Evolutionary conservation across 139 green algal species (phyloP).

Genomic region (Asterochloris sp.): DNA sequence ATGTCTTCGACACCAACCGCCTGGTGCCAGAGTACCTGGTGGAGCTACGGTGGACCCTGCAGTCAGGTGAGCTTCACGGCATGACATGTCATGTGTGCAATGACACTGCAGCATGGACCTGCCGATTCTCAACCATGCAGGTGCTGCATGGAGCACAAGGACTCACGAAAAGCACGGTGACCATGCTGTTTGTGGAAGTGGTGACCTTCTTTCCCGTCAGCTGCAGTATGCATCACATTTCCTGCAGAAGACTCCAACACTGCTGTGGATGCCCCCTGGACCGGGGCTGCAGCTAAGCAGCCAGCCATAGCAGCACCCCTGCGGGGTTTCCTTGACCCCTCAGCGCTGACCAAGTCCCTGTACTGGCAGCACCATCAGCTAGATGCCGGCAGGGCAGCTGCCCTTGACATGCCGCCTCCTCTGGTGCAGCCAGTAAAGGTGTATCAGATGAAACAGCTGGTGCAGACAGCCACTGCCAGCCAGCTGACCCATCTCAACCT

Average conservation of each 20-base stretch:
- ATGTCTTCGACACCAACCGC: slow-evolving; percentile 52
- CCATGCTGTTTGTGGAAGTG: no score
- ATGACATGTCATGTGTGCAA: no score
- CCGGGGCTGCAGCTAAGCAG: not conserved
- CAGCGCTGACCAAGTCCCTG: slow-evolving; percentile 2
- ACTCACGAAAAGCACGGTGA: no score
- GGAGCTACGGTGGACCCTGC: slow-evolving; percentile 49
- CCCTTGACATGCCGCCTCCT: slow-evolving; percentile 4
- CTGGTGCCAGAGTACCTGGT: slow-evolving; percentile 77
- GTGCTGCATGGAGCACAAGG: no score
- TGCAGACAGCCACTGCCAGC: slow-evolving; percentile 16
- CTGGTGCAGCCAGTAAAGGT: not conserved
- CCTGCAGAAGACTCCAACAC: no score
- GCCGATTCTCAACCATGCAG: no score
- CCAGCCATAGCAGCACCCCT: slow-evolving; percentile 5
- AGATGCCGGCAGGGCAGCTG: slow-evolving; percentile 19
- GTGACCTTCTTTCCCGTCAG: no score
- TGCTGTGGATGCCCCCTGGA: no score
- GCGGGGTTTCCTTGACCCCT: not conserved
- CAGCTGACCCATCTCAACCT: slow-evolving; percentile 50
- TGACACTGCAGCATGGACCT: no score
- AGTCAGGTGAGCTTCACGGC: not conserved
- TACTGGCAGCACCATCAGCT: slow-evolving; percentile 8
- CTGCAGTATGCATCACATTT: no score
- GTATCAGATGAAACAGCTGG: no score